Percentiles rank a stretch among this genome's conserved stretches.
Evolutionary conservation across 208 protist genomes (phyloP).

Genomic region (Naegleria lovaniensis): DNA sequence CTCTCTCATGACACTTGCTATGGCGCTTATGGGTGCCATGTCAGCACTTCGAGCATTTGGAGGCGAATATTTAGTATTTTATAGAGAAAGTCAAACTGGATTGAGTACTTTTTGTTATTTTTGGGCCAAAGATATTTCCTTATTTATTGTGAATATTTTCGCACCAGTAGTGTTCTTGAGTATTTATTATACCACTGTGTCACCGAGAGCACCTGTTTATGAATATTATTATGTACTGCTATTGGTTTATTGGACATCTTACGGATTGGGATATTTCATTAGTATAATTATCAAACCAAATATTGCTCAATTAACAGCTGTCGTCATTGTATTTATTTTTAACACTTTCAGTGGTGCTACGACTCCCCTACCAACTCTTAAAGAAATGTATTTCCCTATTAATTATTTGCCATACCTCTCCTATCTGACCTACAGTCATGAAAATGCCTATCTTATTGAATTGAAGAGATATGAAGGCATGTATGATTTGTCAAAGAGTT

Average conservation of each 20-base stretch:
- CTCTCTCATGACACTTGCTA: background rate
- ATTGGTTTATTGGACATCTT: constrained; percentile 12
- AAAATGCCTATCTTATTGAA: constrained; percentile 9
- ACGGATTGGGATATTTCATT: constrained; percentile 11
- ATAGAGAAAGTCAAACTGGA: constrained; percentile 9
- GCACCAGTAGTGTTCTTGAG: background rate
- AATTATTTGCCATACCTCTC: background rate
- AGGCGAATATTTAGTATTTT: background rate
- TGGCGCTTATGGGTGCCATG: background rate
- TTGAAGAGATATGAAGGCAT: background rate
- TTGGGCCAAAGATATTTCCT: background rate
- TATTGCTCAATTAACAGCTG: constrained; percentile 13
- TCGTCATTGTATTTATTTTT: constrained; percentile 5
- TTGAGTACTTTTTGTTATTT: background rate
- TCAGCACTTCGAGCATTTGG: background rate
- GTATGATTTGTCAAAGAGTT: background rate
- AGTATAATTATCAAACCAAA: background rate
- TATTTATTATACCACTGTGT: background rate
- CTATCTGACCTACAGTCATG: background rate
- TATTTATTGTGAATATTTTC: background rate
- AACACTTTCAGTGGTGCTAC: background rate
- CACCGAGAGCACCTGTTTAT: background rate
- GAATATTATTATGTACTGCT: background rate
- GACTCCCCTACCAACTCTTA: background rate
- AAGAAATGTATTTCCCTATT: background rate